A percentile compares a stretch with the other conserved stretches of the same genome.
These are phyloP conservation scores for Panus rudis DNA, from an alignment of 768 basidiomycete genomes.

Conservation along the genomic window DNA sequence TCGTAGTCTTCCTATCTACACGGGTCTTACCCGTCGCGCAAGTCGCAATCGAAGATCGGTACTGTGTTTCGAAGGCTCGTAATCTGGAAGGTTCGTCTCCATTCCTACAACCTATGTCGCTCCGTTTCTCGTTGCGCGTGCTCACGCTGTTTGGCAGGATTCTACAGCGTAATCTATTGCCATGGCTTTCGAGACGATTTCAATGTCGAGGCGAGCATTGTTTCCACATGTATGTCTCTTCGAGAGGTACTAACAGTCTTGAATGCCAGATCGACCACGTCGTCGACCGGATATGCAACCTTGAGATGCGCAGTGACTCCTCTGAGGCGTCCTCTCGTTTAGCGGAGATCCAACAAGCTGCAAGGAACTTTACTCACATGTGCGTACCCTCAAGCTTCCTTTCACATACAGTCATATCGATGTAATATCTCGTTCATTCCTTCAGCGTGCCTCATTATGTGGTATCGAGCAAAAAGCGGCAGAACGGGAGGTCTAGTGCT, in stretches of 20 bases:
- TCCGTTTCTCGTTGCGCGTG: neutral
- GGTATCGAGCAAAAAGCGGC: slow-evolving; percentile 33
- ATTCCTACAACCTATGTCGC: neutral
- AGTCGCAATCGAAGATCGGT: slow-evolving; percentile 42
- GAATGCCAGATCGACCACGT: slow-evolving; percentile 33
- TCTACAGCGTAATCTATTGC: slow-evolving; percentile 48
- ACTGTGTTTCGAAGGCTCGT: slow-evolving; percentile 49
- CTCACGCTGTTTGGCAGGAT: slow-evolving; percentile 26
- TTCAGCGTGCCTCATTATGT: slow-evolving; percentile 48
- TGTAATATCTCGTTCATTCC: neutral
- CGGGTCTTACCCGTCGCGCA: slow-evolving; percentile 41
- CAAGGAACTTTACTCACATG: slow-evolving; percentile 45
- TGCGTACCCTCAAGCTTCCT: slow-evolving; percentile 21
- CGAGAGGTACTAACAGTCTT: neutral
- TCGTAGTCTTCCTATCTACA: slow-evolving; percentile 60
- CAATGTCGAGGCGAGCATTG: slow-evolving; percentile 30
- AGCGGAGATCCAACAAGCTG: slow-evolving; percentile 33
- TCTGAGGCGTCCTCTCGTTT: slow-evolving; percentile 26
- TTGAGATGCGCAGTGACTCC: slow-evolving; percentile 36
- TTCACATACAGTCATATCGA: neutral
- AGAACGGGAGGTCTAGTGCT: slow-evolving; percentile 23
- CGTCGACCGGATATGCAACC: slow-evolving; percentile 37
- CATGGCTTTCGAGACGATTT: slow-evolving; percentile 54
- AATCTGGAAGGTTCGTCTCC: slow-evolving; percentile 36
- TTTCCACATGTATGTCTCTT: neutral